Evolutionary conservation across 495 filamentous ascomycete genomes (phyloP).

Genomic region (Lichenothelia convexa): DNA sequence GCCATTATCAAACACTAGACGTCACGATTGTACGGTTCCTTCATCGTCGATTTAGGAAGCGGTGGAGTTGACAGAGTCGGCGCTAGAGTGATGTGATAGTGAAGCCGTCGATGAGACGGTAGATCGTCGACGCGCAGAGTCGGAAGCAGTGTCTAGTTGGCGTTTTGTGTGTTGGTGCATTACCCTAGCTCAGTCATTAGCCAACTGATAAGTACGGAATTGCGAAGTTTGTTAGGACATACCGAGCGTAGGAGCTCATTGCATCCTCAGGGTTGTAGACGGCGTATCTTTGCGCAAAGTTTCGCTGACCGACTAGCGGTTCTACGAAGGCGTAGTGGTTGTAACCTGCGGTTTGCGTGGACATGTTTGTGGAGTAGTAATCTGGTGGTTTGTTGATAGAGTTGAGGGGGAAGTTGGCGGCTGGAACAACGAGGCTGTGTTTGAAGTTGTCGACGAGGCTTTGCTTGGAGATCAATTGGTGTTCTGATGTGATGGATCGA

Average conservation of each 20-base stretch:
- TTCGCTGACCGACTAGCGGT: not conserved
- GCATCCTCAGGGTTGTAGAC: constrained; percentile 3
- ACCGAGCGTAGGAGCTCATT: constrained; percentile 5
- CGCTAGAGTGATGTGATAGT: not conserved
- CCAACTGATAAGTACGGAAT: not conserved
- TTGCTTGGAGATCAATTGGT: too few relatives aligned
- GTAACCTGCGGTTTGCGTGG: not conserved
- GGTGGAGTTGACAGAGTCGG: not conserved
- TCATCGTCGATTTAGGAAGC: too few relatives aligned
- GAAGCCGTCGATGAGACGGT: not conserved
- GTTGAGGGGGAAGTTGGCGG: too few relatives aligned
- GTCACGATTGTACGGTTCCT: too few relatives aligned
- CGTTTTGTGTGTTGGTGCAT: not conserved
- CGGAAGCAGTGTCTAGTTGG: not conserved
- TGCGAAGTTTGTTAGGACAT: not conserved
- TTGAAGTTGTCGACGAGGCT: too few relatives aligned
- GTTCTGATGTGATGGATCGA: too few relatives aligned
- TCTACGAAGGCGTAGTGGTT: not conserved
- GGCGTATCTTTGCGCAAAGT: constrained; percentile 2
- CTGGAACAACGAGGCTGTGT: too few relatives aligned
- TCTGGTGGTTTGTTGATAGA: too few relatives aligned
- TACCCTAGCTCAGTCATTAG: not conserved
- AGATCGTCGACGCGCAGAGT: not conserved
- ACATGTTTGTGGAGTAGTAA: too few relatives aligned
- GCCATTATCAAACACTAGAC: too few relatives aligned